Percentiles rank a stretch among this genome's conserved stretches.
Conservation (phyloP, 768 basidiomycete species). For the Suillus decipiens region DNA sequence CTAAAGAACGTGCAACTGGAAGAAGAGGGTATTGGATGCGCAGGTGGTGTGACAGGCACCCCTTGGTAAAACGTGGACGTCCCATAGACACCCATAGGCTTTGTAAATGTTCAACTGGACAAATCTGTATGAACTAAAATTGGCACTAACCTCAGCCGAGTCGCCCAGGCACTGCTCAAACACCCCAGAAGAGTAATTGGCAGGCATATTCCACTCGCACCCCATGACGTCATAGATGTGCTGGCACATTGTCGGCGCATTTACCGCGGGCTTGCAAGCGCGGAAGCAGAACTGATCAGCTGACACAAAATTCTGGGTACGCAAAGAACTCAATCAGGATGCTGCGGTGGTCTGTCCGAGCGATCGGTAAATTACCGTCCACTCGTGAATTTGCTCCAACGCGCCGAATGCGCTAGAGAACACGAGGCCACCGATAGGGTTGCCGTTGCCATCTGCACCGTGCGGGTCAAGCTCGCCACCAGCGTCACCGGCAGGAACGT, state of each 20-base stretch:
- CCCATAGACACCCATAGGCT: conserved; percentile 73
- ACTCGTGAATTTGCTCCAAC: conserved; percentile 63
- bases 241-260: conserved; percentile 56
- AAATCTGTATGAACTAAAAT: not conserved
- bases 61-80: conserved; percentile 70
- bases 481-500: conserved; percentile 58
- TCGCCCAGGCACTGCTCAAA: conserved; percentile 58
- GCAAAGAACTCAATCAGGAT: conserved; percentile 11
- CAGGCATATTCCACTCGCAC: conserved; percentile 66
- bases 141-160: conserved; percentile 42
- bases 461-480: conserved; percentile 75
- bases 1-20: conserved; percentile 56
- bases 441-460: conserved; percentile 59
- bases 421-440: conserved; percentile 68
- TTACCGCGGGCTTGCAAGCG: conserved; percentile 56
- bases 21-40: conserved; percentile 59
- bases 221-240: conserved; percentile 61
- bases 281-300: conserved; percentile 69
- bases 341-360: conserved; percentile 9
- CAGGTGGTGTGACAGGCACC: conserved; percentile 50
- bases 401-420: conserved; percentile 70
- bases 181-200: conserved; percentile 42
- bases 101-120: conserved; percentile 3
- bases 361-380: conserved; percentile 54
- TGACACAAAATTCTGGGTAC: conserved; percentile 59